Percentiles rank a stretch among this genome's conserved stretches.
Conservation (phyloP, 2,329 filamentous ascomycete genomes). For the Septoria linicola region DNA sequence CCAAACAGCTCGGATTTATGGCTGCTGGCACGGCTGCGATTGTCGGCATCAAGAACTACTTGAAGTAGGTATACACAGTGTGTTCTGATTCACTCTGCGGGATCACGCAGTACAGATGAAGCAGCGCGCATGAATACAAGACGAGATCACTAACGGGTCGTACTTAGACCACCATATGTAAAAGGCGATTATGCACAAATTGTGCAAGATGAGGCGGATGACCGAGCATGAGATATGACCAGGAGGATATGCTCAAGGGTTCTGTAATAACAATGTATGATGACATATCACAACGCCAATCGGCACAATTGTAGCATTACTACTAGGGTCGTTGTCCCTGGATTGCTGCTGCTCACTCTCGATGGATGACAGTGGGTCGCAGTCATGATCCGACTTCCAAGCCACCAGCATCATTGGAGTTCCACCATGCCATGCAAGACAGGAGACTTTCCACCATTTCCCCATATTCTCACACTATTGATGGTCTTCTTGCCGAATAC, state of each 20-base stretch:
- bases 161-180: slow-evolving; percentile 36
- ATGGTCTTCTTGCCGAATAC: slow-evolving; percentile 3
- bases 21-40: slow-evolving; percentile 55
- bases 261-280: not conserved
- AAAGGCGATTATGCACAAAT: slow-evolving; percentile 29
- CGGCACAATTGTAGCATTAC: no score
- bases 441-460: slow-evolving; percentile 1
- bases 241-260: not conserved
- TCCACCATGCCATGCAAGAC: slow-evolving; percentile 12
- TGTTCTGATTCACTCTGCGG: not conserved
- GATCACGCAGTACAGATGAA: not conserved
- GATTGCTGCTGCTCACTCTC: no score
- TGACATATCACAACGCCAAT: not conserved
- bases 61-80: slow-evolving; percentile 47
- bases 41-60: slow-evolving; percentile 53
- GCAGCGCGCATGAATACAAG: no score
- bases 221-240: slow-evolving; percentile 14
- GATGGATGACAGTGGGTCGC: no score
- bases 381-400: no score
- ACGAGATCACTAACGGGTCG: slow-evolving; percentile 11
- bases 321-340: no score
- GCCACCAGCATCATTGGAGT: not conserved
- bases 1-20: slow-evolving; percentile 52
- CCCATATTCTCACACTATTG: slow-evolving; percentile 7
- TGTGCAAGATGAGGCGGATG: slow-evolving; percentile 34